phyloP scores from a whole-genome alignment of 306 rosid genomes.

The Arachis hypogaea region DNA sequence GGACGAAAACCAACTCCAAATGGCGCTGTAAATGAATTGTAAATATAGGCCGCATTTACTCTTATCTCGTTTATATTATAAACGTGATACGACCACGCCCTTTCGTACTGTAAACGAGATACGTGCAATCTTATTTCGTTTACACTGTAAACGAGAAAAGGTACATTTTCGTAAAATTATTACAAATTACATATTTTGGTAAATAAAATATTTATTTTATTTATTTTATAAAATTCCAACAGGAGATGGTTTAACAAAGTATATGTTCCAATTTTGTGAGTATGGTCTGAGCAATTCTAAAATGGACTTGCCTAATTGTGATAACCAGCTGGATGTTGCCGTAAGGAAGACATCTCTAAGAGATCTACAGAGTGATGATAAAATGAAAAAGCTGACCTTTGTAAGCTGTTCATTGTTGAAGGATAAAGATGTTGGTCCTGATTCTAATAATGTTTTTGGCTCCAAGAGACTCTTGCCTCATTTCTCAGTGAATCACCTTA shows the following conservation, averaged over 20 bases:
- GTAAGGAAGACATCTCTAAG: slow-evolving; percentile 71
- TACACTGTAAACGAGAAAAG: no score
- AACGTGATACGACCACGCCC: no score
- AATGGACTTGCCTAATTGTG: slow-evolving; percentile 54
- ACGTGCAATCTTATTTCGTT: no score
- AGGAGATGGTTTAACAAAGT: slow-evolving; percentile 68
- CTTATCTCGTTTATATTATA: no score
- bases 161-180: no score
- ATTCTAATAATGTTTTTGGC: slow-evolving; percentile 63
- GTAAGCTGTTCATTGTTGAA: slow-evolving; percentile 59
- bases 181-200: no score
- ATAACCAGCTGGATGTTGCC: slow-evolving; percentile 54
- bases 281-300: slow-evolving; percentile 59
- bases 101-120: no score
- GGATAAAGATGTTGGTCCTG: slow-evolving; percentile 55
- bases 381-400: slow-evolving; percentile 47
- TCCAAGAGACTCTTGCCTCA: slow-evolving; percentile 65
- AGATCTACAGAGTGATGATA: slow-evolving; percentile 71
- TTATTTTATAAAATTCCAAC: not conserved
- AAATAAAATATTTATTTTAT: no score
- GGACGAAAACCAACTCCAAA: no score
- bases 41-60: no score
- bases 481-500: slow-evolving; percentile 53
- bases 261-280: slow-evolving; percentile 60
- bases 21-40: no score